Evolutionary conservation across 768 basidiomycete species (phyloP).

Genomic region (Mycena floridula): DNA sequence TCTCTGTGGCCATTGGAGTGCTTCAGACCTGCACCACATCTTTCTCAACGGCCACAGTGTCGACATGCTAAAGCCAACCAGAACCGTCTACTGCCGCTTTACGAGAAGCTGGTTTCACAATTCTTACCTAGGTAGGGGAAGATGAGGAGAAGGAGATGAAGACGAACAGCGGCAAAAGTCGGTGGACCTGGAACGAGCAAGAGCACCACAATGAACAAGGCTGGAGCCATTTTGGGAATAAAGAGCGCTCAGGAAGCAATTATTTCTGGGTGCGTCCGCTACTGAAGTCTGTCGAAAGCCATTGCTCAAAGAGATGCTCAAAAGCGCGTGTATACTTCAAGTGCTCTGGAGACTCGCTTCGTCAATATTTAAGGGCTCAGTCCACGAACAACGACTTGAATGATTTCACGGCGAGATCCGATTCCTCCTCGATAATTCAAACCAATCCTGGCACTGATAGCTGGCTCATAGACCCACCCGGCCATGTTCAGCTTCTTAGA

Average conservation of each 20-base stretch:
- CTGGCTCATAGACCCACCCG: conserved; percentile 55
- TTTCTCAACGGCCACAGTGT: conserved; percentile 39
- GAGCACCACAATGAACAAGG: conserved; percentile 45
- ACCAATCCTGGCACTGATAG: too few relatives aligned
- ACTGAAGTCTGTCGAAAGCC: conserved; percentile 4
- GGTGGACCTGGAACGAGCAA: conserved; percentile 37
- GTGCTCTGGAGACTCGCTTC: conserved; percentile 54
- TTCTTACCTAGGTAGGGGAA: conserved; percentile 5
- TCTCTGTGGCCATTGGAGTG: conserved; percentile 30
- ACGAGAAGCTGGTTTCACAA: conserved; percentile 42
- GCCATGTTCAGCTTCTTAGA: conserved; percentile 71
- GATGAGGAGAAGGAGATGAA: conserved; percentile 12
- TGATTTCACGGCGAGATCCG: conserved; percentile 46
- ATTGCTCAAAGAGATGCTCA: conserved; percentile 40
- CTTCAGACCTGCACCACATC: conserved; percentile 32
- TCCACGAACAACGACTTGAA: conserved; percentile 54
- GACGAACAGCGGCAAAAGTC: conserved; percentile 48
- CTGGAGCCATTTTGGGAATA: conserved; percentile 52
- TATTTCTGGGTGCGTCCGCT: conserved; percentile 47
- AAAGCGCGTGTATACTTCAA: conserved; percentile 68
- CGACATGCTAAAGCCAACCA: conserved; percentile 36
- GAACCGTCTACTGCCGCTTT: conserved; percentile 47
- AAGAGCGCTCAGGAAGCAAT: conserved; percentile 45
- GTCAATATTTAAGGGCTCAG: conserved; percentile 43
- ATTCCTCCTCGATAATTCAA: neutral